phyloP scores from a whole-genome alignment of 1,284 basidiomycete genomes.

The Boletus smithii region DNA sequence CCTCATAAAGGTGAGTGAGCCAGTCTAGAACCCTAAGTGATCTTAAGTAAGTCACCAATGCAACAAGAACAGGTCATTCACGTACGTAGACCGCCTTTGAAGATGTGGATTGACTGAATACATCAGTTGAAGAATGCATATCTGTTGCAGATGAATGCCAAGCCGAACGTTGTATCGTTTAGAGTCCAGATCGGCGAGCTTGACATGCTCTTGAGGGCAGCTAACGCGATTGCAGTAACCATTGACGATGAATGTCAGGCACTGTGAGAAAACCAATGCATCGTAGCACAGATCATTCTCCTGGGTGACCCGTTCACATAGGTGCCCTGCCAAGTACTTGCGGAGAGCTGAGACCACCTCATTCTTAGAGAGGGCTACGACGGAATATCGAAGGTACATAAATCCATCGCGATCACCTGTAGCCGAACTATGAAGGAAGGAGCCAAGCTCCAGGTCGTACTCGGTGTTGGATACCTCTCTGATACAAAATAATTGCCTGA shows the following conservation, averaged over 20 bases:
- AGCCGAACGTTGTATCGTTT: constrained; percentile 41
- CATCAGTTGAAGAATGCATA: constrained; percentile 41
- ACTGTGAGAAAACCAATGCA: constrained; percentile 39
- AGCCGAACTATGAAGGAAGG: constrained; percentile 26
- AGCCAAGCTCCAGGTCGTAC: constrained; percentile 27
- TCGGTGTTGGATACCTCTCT: constrained; percentile 25
- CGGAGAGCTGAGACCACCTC: constrained; percentile 16
- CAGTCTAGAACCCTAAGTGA: constrained; percentile 25
- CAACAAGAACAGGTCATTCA: neutral
- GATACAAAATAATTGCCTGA: constrained; percentile 42
- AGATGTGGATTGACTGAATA: constrained; percentile 19
- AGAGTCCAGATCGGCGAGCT: constrained; percentile 21
- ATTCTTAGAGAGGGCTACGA: constrained; percentile 6
- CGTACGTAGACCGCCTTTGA: constrained; percentile 21
- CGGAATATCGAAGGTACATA: neutral
- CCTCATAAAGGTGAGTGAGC: constrained; percentile 39
- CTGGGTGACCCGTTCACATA: constrained; percentile 32
- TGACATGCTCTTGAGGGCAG: constrained; percentile 42
- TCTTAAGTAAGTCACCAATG: neutral
- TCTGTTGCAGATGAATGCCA: constrained; percentile 46
- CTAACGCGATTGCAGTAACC: constrained; percentile 35
- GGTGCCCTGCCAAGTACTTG: constrained; percentile 24
- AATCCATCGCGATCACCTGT: constrained; percentile 3
- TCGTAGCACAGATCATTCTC: constrained; percentile 37
- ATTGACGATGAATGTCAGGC: constrained; percentile 36